Evolutionary conservation across 768 basidiomycete genomes (phyloP).

Genomic region (Sarcomyxa edulis): DNA sequence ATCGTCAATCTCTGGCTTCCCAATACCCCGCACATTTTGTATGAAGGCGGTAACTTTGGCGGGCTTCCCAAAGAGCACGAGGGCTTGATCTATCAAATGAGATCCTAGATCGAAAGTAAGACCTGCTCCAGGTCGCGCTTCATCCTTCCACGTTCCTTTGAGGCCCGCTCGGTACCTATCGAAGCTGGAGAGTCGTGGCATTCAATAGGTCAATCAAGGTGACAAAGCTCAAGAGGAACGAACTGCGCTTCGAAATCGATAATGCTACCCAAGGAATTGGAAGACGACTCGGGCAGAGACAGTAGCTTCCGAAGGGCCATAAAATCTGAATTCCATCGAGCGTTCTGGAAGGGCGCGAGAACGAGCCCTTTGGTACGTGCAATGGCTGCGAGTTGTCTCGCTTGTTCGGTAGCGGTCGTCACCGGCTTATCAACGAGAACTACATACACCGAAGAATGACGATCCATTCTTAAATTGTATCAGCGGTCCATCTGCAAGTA

Average conservation of each 20-base stretch:
- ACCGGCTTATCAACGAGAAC: slow-evolving; percentile 85
- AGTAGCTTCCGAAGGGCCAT: slow-evolving; percentile 59
- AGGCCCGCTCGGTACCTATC: slow-evolving; percentile 66
- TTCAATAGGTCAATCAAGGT: too few species aligned
- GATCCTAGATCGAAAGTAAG: slow-evolving; percentile 74
- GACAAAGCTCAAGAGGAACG: too few species aligned
- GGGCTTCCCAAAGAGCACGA: slow-evolving; percentile 75
- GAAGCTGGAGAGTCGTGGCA: slow-evolving; percentile 45
- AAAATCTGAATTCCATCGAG: slow-evolving; percentile 78
- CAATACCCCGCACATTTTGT: slow-evolving; percentile 65
- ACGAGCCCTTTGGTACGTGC: slow-evolving; percentile 57
- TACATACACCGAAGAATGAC: too few species aligned
- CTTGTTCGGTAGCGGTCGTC: slow-evolving; percentile 53
- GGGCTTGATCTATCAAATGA: slow-evolving; percentile 75
- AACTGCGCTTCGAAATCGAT: slow-evolving; percentile 76
- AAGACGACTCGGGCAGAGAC: slow-evolving; percentile 42
- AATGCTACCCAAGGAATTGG: slow-evolving; percentile 53
- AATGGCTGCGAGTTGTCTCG: slow-evolving; percentile 52
- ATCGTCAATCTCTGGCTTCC: slow-evolving; percentile 62
- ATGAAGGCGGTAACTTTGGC: slow-evolving; percentile 61
- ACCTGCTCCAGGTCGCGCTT: slow-evolving; percentile 54
- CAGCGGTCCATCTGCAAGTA: too few species aligned
- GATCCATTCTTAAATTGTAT: too few species aligned
- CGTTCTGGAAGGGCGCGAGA: slow-evolving; percentile 69
- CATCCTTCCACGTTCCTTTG: slow-evolving; percentile 80